Conservation (phyloP, 2,329 filamentous ascomycete genomes). For the Colletotrichum sidae region DNA sequence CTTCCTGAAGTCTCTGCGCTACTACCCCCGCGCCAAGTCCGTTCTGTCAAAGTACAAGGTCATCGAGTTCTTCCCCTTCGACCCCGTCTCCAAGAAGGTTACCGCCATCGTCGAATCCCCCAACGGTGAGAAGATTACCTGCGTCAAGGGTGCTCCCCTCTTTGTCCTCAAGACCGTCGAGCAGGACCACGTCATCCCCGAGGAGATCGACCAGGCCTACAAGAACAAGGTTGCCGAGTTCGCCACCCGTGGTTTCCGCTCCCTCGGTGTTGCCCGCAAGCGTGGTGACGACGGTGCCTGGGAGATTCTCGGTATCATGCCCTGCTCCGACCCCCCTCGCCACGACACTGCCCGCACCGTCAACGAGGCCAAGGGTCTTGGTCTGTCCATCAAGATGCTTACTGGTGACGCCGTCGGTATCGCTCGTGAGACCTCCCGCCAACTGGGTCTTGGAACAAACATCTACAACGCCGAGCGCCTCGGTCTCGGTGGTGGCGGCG, state of each 20-base stretch:
- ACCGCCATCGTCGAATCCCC: constrained; percentile 85
- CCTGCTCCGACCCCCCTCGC: constrained; percentile 90
- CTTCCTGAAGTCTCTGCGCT: constrained; percentile 86
- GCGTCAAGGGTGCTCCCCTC: constrained; percentile 91
- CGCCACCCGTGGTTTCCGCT: constrained; percentile 92
- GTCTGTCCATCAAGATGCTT: constrained; percentile 95
- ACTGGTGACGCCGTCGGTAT: constrained; percentile 96
- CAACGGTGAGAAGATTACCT: constrained; percentile 85
- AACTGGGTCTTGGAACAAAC: constrained; percentile 92
- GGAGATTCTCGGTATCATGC: constrained; percentile 96
- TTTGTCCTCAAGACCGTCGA: constrained; percentile 90
- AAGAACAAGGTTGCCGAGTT: constrained; percentile 89
- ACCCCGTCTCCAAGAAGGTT: constrained; percentile 94
- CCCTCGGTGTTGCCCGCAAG: constrained; percentile 92
- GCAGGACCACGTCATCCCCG: constrained; percentile 83
- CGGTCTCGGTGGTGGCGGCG: constrained; percentile 88
- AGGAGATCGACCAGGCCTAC: constrained; percentile 83
- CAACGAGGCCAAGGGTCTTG: constrained; percentile 87
- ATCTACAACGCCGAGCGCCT: constrained; percentile 94
- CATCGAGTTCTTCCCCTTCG: constrained; percentile 87
- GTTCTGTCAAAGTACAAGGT: constrained; percentile 87
- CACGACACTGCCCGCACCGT: constrained; percentile 92
- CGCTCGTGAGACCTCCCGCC: constrained; percentile 89
- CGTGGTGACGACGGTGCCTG: constrained; percentile 78
- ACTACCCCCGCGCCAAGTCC: constrained; percentile 84